Evolutionary conservation across 2,329 filamentous ascomycete genomes (phyloP).

Genomic region (Endocalyx cinctus): DNA sequence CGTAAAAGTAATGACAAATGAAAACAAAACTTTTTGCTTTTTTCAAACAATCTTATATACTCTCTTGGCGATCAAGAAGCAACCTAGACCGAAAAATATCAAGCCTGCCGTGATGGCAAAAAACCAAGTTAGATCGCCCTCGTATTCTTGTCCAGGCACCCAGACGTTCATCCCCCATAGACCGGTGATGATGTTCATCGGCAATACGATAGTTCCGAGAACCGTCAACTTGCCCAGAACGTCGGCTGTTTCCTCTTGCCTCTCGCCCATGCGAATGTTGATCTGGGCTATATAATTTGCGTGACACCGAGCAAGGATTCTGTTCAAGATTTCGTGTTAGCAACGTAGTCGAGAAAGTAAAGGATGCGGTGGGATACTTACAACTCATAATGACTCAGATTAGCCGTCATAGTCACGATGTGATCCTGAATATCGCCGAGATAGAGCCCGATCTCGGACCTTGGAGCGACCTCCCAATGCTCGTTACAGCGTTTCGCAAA

Average conservation of each 20-base stretch:
- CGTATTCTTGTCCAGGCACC: conserved; percentile 85
- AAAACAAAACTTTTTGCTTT: no score
- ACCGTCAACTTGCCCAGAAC: conserved; percentile 93
- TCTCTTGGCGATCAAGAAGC: conserved; percentile 78
- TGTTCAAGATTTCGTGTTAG: conserved; percentile 37
- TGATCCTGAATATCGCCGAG: conserved; percentile 98
- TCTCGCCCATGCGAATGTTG: conserved; percentile 98
- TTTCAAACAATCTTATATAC: conserved; percentile 65
- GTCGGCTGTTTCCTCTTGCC: conserved; percentile 91
- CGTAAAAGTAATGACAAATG: no score
- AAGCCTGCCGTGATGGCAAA: conserved; percentile 69
- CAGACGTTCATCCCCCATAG: conserved; percentile 99
- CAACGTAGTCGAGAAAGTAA: no score
- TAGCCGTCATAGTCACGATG: conserved; percentile 97
- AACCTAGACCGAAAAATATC: conserved; percentile 71
- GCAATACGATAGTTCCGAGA: conserved; percentile 90
- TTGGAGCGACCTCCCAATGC: conserved; percentile 92
- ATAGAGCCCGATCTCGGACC: conserved; percentile 95
- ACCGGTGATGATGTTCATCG: conserved; percentile 98
- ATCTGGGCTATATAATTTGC: conserved; percentile 99
- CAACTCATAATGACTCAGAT: conserved; percentile 95
- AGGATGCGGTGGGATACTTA: conserved; percentile 39
- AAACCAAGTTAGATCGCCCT: conserved; percentile 73
- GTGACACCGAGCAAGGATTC: conserved; percentile 85
- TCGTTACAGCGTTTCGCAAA: conserved; percentile 98